Evolutionary conservation across 2,329 filamentous ascomycete genomes (phyloP).

Genomic region (Verticillium klebahnii): DNA sequence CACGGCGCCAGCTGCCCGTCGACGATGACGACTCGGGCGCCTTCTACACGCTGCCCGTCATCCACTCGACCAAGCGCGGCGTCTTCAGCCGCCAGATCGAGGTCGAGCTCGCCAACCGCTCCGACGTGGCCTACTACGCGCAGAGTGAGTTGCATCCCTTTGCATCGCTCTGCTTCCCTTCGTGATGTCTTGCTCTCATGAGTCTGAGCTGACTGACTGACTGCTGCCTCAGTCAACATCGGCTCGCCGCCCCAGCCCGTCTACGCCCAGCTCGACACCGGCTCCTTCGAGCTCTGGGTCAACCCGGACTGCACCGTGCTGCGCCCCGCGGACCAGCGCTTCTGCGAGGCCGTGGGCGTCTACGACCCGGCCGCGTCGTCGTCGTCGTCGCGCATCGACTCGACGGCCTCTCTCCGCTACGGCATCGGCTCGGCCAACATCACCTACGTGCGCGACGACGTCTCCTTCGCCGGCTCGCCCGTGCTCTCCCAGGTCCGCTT

Average conservation of each 20-base stretch:
- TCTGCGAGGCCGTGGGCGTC: conserved; percentile 40
- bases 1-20: conserved; percentile 7
- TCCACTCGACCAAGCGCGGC: conserved; percentile 21
- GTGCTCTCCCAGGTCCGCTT: conserved; percentile 54
- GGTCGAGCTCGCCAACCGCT: conserved; percentile 42
- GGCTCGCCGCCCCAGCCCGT: conserved; percentile 50
- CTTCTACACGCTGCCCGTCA: conserved; percentile 22
- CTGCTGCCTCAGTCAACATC: conserved; percentile 30
- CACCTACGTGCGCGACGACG: conserved; percentile 42
- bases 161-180: not conserved
- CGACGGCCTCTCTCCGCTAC: conserved; percentile 39
- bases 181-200: not conserved
- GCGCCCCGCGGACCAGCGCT: conserved; percentile 30
- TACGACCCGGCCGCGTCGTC: conserved; percentile 39
- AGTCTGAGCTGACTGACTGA: too few species aligned
- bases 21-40: conserved; percentile 11
- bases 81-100: conserved; percentile 38
- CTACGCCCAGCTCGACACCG: conserved; percentile 53
- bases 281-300: conserved; percentile 57
- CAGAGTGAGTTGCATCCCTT: conserved; percentile 27
- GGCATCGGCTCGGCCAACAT: conserved; percentile 48
- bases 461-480: conserved; percentile 35
- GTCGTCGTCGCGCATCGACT: conserved; percentile 25
- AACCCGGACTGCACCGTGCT: conserved; percentile 55
- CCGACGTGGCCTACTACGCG: conserved; percentile 51